A percentile compares a stretch with the other conserved stretches of the same genome.
phyloP scores from a whole-genome alignment of 2,329 filamentous ascomycete species.

The Dichotomopilus funicola region DNA sequence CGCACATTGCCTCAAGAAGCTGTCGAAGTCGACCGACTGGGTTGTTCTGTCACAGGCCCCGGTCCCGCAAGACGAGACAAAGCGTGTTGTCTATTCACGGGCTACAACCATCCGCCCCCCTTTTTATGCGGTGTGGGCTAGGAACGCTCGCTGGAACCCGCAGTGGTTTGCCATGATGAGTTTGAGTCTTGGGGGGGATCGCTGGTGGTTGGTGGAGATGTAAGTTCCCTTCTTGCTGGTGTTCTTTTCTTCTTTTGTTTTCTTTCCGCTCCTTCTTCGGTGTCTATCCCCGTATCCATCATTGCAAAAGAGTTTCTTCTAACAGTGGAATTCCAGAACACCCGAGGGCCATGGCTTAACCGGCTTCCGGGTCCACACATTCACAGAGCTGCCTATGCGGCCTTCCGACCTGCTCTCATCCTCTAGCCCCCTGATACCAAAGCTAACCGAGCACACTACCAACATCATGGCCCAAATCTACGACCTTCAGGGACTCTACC shows the following conservation, averaged over 20 bases:
- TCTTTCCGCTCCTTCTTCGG: neutral
- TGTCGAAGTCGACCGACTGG: slow-evolving; percentile 62
- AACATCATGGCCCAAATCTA: slow-evolving; percentile 46
- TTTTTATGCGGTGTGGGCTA: slow-evolving; percentile 62
- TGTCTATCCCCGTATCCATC: too few species aligned
- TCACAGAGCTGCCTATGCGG: slow-evolving; percentile 38
- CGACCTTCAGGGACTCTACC: slow-evolving; percentile 43
- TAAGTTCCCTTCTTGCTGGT: slow-evolving; percentile 32
- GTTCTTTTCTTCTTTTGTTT: neutral
- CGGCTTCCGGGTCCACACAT: slow-evolving; percentile 23
- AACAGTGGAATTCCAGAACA: slow-evolving; percentile 5
- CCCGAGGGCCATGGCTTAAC: slow-evolving; percentile 10
- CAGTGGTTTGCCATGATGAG: slow-evolving; percentile 68
- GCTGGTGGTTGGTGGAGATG: slow-evolving; percentile 70
- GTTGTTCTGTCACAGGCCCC: slow-evolving; percentile 38
- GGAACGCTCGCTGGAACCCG: slow-evolving; percentile 62
- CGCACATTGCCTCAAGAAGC: slow-evolving; percentile 54
- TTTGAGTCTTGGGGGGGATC: slow-evolving; percentile 65
- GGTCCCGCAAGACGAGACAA: slow-evolving; percentile 48
- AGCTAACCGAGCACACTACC: slow-evolving; percentile 44
- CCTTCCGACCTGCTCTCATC: slow-evolving; percentile 40
- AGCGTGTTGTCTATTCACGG: slow-evolving; percentile 48
- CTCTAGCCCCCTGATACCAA: slow-evolving; percentile 44
- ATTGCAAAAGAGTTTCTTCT: too few species aligned
- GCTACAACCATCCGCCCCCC: slow-evolving; percentile 45